These are phyloP conservation scores for Aquilaria malaccensis DNA, from an alignment of 345 rosid genomes.

Conservation along the genomic window DNA sequence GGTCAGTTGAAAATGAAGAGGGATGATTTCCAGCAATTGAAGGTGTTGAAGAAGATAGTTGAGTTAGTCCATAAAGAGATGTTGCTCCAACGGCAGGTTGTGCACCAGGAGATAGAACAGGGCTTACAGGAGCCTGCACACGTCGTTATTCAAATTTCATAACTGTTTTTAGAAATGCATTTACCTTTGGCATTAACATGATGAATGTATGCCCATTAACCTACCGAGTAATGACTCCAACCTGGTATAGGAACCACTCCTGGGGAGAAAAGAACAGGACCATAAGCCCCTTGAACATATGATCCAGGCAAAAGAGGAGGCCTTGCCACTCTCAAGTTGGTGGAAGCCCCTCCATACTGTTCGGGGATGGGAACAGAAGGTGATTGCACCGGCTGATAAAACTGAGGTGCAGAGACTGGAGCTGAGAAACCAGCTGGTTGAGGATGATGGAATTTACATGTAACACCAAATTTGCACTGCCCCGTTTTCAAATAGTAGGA, in stretches of 20 bases:
- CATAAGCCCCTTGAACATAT: conserved; percentile 68
- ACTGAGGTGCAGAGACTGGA: conserved; percentile 51
- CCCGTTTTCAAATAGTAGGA: conserved; percentile 83
- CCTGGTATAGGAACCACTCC: conserved; percentile 62
- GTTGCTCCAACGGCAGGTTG: conserved; percentile 73
- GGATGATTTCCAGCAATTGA: conserved; percentile 52
- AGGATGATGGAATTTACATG: conserved; percentile 90
- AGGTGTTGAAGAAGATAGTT: conserved; percentile 64
- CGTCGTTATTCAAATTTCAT: conserved; percentile 12
- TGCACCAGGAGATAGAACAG: conserved; percentile 67
- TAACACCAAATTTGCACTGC: conserved; percentile 83
- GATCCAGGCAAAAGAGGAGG: conserved; percentile 57
- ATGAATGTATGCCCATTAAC: conserved; percentile 1
- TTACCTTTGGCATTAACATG: conserved; percentile 9
- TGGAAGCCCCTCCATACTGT: conserved; percentile 48
- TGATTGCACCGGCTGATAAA: conserved; percentile 70
- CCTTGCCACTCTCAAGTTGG: conserved; percentile 52
- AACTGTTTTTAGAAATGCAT: conserved; percentile 11
- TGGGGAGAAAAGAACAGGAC: conserved; percentile 57
- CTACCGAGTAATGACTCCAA: conserved; percentile 79
- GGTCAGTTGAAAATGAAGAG: conserved; percentile 39
- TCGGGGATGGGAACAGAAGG: conserved; percentile 48
- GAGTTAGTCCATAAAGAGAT: conserved; percentile 61
- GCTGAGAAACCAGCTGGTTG: conserved; percentile 50
- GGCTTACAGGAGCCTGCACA: conserved; percentile 76